Evolutionary conservation across 768 basidiomycete genomes (phyloP).

Genomic region (Termitomyces eurrhizus): DNA sequence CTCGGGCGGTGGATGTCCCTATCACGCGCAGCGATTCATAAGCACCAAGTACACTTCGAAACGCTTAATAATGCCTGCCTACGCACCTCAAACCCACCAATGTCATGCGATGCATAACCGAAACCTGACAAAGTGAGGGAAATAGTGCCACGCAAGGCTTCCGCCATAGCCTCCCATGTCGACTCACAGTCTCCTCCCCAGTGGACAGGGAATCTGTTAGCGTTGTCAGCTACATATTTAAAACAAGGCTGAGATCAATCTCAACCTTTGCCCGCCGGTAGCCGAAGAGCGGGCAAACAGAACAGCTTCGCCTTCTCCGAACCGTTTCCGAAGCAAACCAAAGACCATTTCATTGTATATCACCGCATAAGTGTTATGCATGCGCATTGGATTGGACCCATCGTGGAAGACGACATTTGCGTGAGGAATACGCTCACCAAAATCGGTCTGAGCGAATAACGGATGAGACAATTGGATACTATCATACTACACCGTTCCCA

Average conservation of each 20-base stretch:
- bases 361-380: constrained; percentile 72
- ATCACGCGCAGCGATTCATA: not conserved
- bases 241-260: not conserved
- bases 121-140: constrained; percentile 67
- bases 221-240: not conserved
- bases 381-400: constrained; percentile 61
- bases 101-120: constrained; percentile 70
- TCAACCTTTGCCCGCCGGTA: constrained; percentile 64
- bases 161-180: constrained; percentile 76
- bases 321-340: constrained; percentile 48
- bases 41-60: not conserved
- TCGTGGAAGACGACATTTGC: constrained; percentile 58
- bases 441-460: constrained; percentile 51
- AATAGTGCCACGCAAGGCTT: constrained; percentile 64
- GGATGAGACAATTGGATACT: not conserved
- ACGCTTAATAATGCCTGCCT: not conserved
- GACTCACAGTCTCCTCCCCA: constrained; percentile 79
- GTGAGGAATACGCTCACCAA: constrained; percentile 75
- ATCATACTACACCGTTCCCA: constrained; percentile 15
- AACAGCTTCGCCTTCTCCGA: constrained; percentile 63
- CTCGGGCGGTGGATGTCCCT: constrained; percentile 64
- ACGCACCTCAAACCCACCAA: constrained; percentile 69
- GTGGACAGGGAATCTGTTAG: constrained; percentile 39
- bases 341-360: constrained; percentile 73
- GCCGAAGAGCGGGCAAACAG: constrained; percentile 67